Conservation (phyloP, 2,329 filamentous ascomycete genomes). For the Stylonectria norvegica region DNA sequence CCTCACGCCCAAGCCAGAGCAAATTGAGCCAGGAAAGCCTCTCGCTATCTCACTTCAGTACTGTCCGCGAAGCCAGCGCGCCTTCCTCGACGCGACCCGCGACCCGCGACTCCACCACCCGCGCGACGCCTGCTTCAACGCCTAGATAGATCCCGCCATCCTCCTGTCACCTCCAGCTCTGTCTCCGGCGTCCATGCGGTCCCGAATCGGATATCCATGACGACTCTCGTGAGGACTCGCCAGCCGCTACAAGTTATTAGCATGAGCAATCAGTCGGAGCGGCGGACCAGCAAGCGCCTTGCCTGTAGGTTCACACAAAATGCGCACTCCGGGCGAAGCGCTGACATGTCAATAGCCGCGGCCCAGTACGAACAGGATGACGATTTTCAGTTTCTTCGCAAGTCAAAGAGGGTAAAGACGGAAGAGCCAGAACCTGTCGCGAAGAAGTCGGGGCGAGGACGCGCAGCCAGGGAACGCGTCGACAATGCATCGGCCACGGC, state of each 20-base stretch:
- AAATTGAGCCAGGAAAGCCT: slow-evolving; percentile 11
- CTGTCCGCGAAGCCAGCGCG: not conserved
- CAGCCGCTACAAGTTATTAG: slow-evolving; percentile 64
- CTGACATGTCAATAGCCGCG: slow-evolving; percentile 31
- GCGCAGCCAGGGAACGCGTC: slow-evolving; percentile 32
- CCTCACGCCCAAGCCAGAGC: slow-evolving; percentile 12
- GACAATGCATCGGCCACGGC: slow-evolving; percentile 31
- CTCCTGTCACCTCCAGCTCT: slow-evolving; percentile 2
- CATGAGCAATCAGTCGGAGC: slow-evolving; percentile 64
- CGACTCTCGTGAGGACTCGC: slow-evolving; percentile 63
- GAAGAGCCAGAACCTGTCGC: slow-evolving; percentile 46
- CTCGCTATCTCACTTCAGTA: too few species aligned
- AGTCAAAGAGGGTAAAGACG: slow-evolving; percentile 62
- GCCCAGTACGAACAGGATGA: slow-evolving; percentile 67
- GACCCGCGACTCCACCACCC: slow-evolving; percentile 13
- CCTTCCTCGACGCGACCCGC: slow-evolving; percentile 19
- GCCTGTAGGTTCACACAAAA: slow-evolving; percentile 48
- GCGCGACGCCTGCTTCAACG: too few species aligned
- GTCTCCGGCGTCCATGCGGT: slow-evolving; percentile 23
- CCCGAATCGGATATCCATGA: slow-evolving; percentile 57
- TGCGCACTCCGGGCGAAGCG: slow-evolving; percentile 7
- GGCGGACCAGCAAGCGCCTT: slow-evolving; percentile 62
- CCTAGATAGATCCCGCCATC: too few species aligned
- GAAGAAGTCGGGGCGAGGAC: slow-evolving; percentile 35
- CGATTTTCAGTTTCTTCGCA: slow-evolving; percentile 72